A percentile compares a stretch with the other conserved stretches of the same genome.
Conservation (phyloP, 73 alveolate species). For the Breviolum minutum region DNA sequence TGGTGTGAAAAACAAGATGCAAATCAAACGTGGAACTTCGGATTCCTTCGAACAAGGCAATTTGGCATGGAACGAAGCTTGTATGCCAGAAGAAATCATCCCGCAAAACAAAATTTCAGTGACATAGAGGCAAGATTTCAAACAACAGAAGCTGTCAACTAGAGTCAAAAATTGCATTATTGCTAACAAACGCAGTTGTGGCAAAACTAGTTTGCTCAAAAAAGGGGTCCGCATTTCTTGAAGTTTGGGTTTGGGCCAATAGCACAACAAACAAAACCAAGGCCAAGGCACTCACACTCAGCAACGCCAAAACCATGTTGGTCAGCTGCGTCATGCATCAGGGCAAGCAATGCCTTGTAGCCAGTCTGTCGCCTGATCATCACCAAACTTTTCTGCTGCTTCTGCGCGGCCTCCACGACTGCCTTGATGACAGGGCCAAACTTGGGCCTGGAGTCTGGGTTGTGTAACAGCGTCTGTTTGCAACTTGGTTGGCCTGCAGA, state of each 20-base stretch:
- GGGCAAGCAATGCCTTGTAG: constrained; percentile 31
- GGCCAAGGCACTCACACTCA: constrained; percentile 19
- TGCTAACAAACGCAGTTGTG: neutral
- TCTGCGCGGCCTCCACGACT: constrained; percentile 23
- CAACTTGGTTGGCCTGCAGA: constrained; percentile 6
- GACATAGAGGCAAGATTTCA: no score
- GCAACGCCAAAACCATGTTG: constrained; percentile 33
- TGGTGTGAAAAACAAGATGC: no score
- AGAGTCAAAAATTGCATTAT: neutral
- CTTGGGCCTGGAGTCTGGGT: constrained; percentile 44
- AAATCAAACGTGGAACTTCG: no score
- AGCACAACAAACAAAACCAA: no score
- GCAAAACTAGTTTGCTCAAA: no score
- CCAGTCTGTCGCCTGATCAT: constrained; percentile 23
- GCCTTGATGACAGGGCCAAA: neutral
- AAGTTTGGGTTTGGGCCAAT: no score
- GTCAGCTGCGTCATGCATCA: constrained; percentile 20
- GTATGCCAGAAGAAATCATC: no score
- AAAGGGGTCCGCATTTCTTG: no score
- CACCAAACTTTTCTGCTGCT: constrained; percentile 16
- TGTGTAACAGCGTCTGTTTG: constrained; percentile 7
- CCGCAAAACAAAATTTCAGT: no score
- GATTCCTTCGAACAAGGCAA: no score
- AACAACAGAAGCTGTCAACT: no score
- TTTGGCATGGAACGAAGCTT: no score